Base-by-base conservation (phyloP, 2,329 filamentous ascomycete genomes). In the Chrysoporthe austroafricana region DNA sequence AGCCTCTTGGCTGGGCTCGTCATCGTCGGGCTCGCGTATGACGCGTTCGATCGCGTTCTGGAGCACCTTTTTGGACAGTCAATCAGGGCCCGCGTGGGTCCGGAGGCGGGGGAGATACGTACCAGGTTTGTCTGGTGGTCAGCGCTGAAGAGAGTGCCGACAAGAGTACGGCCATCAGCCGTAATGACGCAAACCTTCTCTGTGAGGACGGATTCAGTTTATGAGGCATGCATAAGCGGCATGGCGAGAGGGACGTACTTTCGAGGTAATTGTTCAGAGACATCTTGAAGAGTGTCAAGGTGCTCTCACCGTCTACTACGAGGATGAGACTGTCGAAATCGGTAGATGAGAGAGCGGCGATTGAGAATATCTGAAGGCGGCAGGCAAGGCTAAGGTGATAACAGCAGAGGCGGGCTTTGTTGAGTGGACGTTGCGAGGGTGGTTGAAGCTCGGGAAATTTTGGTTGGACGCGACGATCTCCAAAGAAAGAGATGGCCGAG, bases 151-250 rank as follows among this genome's bases (percentile, higher is more conserved):
- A 99, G 88, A 2, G 86, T 94, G 69, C 96, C 96, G 70, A 93
- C 86, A 32, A 95, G 82, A 59, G 93, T 97, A 74, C 95, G 90
- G 63, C 95, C 96, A 80, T 98, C 96, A 73, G 93, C 91, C 39
- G 96, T 98, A 71, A 98, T 87, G 75, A 98, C 91, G 68, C 94
- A 86, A 73, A 98, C 93, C 80, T 93, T 96, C 81, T 97, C 96
- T 97, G 21, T 13, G 11, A 36, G 42, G 39, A 39, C 32, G 52
- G 39, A 44, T 21, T 56, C 8, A 44, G 26, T 18, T 44, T 26
- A 48, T 62, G 52, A 62, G 26, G n/a, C 44, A 26, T 9, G 18
- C 5, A 39, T 39, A 21, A 44, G 32, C 21, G 18, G 2, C 14
- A 14, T 14, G n/a, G 36, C 21, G 42, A 32, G 26, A 6, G 18